phyloP scores from a whole-genome alignment of 208 protist species.

The Endotrypanum monterogeii region DNA sequence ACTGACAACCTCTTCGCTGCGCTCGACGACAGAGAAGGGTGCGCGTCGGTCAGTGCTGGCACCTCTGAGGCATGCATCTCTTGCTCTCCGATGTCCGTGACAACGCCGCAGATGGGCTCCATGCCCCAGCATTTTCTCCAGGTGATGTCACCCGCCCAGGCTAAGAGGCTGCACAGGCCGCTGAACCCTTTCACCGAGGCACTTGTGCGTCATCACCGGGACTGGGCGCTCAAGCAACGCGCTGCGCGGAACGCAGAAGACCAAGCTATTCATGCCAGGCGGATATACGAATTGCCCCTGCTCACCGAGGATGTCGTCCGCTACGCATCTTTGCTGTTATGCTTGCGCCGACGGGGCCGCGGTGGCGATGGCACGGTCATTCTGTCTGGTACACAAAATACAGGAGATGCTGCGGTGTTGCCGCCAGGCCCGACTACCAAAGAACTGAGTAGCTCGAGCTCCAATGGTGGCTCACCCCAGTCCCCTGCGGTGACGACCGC shows the following conservation, averaged over 20 bases:
- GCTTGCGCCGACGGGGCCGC: constrained; percentile 14
- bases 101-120: not conserved
- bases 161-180: constrained; percentile 20
- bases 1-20: not conserved
- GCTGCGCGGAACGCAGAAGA: constrained; percentile 22
- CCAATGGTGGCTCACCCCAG: not conserved
- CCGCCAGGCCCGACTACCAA: not conserved
- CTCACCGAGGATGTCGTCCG: constrained; percentile 29
- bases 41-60: not conserved
- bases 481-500: not conserved
- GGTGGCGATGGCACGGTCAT: constrained; percentile 1
- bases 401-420: not conserved
- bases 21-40: not conserved
- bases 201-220: constrained; percentile 16
- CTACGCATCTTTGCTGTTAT: constrained; percentile 21
- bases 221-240: constrained; percentile 15
- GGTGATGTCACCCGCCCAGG: constrained; percentile 13
- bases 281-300: constrained; percentile 29
- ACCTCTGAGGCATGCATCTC: constrained; percentile 6
- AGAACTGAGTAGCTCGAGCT: not conserved
- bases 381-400: not conserved
- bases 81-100: not conserved
- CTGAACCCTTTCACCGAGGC: constrained; percentile 25
- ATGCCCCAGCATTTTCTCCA: constrained; percentile 12
- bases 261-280: constrained; percentile 13